These are phyloP conservation scores for Radiomyces spectabilis DNA, from an alignment of 192 early-diverging fungal species.

Conservation along the genomic window DNA sequence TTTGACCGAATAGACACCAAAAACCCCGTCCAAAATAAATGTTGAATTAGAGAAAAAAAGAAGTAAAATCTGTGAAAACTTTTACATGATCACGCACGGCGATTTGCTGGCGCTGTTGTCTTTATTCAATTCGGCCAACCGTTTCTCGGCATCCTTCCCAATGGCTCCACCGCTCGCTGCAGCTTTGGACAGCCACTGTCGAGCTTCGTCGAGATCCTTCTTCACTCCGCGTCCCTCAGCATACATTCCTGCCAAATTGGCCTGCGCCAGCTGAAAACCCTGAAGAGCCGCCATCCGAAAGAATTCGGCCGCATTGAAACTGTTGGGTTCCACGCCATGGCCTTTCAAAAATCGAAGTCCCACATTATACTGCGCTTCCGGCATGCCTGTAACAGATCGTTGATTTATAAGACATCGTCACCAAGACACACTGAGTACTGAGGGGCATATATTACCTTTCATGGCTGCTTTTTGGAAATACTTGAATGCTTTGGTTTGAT, in stretches of 20 bases:
- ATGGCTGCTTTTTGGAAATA: slow-evolving; percentile 40
- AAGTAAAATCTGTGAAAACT: not conserved
- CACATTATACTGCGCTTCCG: slow-evolving; percentile 50
- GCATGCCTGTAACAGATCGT: slow-evolving; percentile 11
- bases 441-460: too few species aligned
- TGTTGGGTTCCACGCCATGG: slow-evolving; percentile 33
- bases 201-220: slow-evolving; percentile 17
- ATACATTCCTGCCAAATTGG: slow-evolving; percentile 35
- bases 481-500: slow-evolving; percentile 35
- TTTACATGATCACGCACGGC: slow-evolving; percentile 23
- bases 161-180: slow-evolving; percentile 18
- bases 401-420: too few species aligned
- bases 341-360: slow-evolving; percentile 35
- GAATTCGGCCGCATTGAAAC: slow-evolving; percentile 38
- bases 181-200: slow-evolving; percentile 18
- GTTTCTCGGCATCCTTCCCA: slow-evolving; percentile 21
- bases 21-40: not conserved
- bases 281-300: slow-evolving; percentile 42
- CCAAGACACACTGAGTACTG: too few species aligned
- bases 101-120: not conserved
- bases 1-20: slow-evolving; percentile 43
- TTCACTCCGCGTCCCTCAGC: slow-evolving; percentile 25
- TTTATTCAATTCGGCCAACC: slow-evolving; percentile 6
- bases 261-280: slow-evolving; percentile 39
- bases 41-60: not conserved